Evolutionary conservation across 2,329 filamentous ascomycete species (phyloP).

Genomic region (Pyrenochaeta sp.): DNA sequence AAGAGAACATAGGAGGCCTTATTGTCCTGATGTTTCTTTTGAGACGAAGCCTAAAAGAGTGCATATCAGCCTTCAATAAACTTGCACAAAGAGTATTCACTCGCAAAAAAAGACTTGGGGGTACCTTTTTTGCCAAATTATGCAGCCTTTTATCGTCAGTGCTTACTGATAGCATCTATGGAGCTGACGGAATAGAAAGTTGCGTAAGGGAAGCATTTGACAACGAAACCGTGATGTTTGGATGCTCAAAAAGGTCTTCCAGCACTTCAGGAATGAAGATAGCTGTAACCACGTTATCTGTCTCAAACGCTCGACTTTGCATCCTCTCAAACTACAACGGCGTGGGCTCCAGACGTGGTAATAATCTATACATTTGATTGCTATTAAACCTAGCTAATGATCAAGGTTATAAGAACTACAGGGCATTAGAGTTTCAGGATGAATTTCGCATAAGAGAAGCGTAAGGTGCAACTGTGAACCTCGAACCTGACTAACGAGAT

Average conservation of each 20-base stretch:
- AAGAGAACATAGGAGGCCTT: constrained; percentile 18
- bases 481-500: no score
- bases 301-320: constrained; percentile 11
- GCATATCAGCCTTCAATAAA: constrained; percentile 13
- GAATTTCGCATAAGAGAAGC: constrained; percentile 12
- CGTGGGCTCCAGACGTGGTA: constrained; percentile 7
- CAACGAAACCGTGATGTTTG: constrained; percentile 12
- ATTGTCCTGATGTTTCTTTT: constrained; percentile 26
- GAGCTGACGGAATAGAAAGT: constrained; percentile 47
- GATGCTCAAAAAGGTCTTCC: constrained; percentile 1
- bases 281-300: constrained; percentile 18
- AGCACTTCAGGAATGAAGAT: constrained; percentile 13
- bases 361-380: constrained; percentile 1
- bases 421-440: constrained; percentile 9
- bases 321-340: constrained; percentile 27
- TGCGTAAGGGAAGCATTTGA: constrained; percentile 20
- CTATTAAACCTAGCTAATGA: constrained; percentile 6
- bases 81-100: constrained; percentile 14
- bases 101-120: neutral
- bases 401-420: constrained; percentile 19
- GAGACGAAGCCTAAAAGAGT: constrained; percentile 9
- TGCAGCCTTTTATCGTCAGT: constrained; percentile 42
- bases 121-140: constrained; percentile 3
- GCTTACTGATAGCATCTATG: constrained; percentile 16
- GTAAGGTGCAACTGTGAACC: constrained; percentile 11